Base-by-base conservation (phyloP, 2,329 filamentous ascomycete species). In the Fusarium camptoceras region DNA sequence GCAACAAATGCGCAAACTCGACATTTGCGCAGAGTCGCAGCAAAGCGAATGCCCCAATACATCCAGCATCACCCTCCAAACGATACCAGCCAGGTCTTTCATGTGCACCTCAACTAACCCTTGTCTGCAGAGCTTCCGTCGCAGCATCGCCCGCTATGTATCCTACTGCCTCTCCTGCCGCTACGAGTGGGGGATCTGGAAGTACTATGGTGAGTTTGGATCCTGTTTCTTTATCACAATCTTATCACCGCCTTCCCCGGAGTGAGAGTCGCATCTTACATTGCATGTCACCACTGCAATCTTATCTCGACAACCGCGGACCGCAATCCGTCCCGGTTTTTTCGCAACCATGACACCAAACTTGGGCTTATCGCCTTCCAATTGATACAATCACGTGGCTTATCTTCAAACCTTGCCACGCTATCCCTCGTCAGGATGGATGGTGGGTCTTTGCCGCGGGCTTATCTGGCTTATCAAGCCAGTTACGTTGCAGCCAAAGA, bases 171-270 rank as follows among this genome's bases (percentile, higher is more conserved):
- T 83, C 82, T 30, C 82, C 79, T 30, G 81, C 82, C 27, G 81
- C 80, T 31, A 82, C 81, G 14, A 80, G 76, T 66, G 78, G 79
- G 57, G 81, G 80, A 54, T 78, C 78, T 57, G 79, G 76, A 27
- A 79, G 79, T 25, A 82, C 79, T 57, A 72, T 83, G 77, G 82
- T 83, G 74, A 78, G 82, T 79, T 55, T 55, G 37, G 47, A 49
- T 42, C 43, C 27, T 43, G 37, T 56, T 39, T 51, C 47, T 62
- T 66, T 63, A 54, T 62, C 68, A 55, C 48, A 48, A 58, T 62
- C 49, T 61, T 54, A 64, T 57, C 56, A 54, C 48, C 39, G 28
- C 18, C 11, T 11, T 55, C 28, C 50, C 51, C 55, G 28, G 24
- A 58, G 46, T 24, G 46, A 48, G 44, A 46, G 46, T 50, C 41